Conservation (phyloP, 805 yeast genomes). For the Barnettozyma sucrosica region DNA sequence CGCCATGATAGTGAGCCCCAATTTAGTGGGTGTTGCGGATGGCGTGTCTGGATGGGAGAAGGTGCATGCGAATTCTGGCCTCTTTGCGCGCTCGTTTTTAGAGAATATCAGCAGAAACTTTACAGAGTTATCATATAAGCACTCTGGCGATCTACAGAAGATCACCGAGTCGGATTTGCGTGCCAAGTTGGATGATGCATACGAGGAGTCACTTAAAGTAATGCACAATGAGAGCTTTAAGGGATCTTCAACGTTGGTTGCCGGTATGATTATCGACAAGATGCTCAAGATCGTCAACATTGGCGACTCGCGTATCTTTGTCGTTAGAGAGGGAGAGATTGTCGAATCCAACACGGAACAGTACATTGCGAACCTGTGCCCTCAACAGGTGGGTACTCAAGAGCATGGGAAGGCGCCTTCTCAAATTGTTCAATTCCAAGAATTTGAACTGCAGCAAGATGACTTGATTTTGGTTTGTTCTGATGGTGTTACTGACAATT, state of each 20-base stretch:
- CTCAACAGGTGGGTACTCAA: constrained; percentile 51
- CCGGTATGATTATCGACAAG: constrained; percentile 45
- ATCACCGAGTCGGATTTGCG: constrained; percentile 38
- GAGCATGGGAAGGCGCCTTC: constrained; percentile 38
- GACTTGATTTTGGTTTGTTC: constrained; percentile 44
- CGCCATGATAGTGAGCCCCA: constrained; percentile 49
- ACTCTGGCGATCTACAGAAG: constrained; percentile 30
- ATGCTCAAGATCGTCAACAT: constrained; percentile 42
- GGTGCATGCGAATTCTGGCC: constrained; percentile 40
- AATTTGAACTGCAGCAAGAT: constrained; percentile 33
- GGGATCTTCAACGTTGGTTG: constrained; percentile 45
- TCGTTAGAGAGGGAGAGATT: constrained; percentile 42
- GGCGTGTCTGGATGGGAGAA: constrained; percentile 55
- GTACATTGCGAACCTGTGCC: constrained; percentile 41
- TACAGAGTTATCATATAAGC: constrained; percentile 22
- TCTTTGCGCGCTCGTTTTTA: constrained; percentile 47
- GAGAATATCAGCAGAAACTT: constrained; percentile 41
- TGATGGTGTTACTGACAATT: constrained; percentile 50
- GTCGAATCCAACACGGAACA: constrained; percentile 41
- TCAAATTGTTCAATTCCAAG: constrained; percentile 40
- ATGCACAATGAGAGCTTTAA: constrained; percentile 43
- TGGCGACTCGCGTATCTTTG: constrained; percentile 45
- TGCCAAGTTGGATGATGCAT: constrained; percentile 41
- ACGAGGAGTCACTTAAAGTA: constrained; percentile 40
- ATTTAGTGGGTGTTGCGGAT: constrained; percentile 49